phyloP scores from a whole-genome alignment of 2,329 filamentous ascomycete species.

The Xylariales sp. region DNA sequence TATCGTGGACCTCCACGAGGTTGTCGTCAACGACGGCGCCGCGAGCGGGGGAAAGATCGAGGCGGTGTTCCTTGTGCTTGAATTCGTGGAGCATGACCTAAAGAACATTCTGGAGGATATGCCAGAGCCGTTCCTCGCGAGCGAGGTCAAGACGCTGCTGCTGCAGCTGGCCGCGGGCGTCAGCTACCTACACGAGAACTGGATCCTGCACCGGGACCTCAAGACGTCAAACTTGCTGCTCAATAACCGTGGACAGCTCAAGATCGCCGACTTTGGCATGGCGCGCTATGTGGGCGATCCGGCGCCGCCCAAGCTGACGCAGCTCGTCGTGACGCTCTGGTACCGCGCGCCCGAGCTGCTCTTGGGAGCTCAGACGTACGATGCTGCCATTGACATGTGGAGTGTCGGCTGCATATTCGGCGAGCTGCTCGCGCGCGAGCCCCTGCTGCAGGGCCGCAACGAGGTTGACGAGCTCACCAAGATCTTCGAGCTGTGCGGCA shows the following conservation, averaged over 20 bases:
- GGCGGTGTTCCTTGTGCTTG: slow-evolving; percentile 90
- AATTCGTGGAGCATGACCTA: slow-evolving; percentile 96
- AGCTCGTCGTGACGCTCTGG: slow-evolving; percentile 95
- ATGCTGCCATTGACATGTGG: slow-evolving; percentile 84
- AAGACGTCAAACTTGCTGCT: slow-evolving; percentile 93
- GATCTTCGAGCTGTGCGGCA: slow-evolving; percentile 86
- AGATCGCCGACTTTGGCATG: slow-evolving; percentile 98
- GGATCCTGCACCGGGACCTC: slow-evolving; percentile 90
- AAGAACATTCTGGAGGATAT: slow-evolving; percentile 91
- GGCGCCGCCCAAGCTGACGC: slow-evolving; percentile 69
- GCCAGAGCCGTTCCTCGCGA: slow-evolving; percentile 87
- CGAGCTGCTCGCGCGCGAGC: slow-evolving; percentile 79
- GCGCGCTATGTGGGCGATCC: slow-evolving; percentile 84
- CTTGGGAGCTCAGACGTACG: slow-evolving; percentile 74
- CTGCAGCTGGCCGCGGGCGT: slow-evolving; percentile 77
- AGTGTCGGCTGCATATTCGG: slow-evolving; percentile 94
- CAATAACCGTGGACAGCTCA: slow-evolving; percentile 90
- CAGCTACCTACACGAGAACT: slow-evolving; percentile 80
- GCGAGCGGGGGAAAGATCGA: slow-evolving; percentile 24
- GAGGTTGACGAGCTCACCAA: slow-evolving; percentile 86
- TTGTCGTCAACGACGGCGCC: slow-evolving; percentile 65
- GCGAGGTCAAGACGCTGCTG: slow-evolving; percentile 87
- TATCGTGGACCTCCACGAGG: slow-evolving; percentile 76
- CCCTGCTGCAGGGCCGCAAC: slow-evolving; percentile 81
- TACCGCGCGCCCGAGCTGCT: slow-evolving; percentile 90